Base-by-base conservation (phyloP, 192 early-diverging fungal species). In the Podila epicladia region DNA sequence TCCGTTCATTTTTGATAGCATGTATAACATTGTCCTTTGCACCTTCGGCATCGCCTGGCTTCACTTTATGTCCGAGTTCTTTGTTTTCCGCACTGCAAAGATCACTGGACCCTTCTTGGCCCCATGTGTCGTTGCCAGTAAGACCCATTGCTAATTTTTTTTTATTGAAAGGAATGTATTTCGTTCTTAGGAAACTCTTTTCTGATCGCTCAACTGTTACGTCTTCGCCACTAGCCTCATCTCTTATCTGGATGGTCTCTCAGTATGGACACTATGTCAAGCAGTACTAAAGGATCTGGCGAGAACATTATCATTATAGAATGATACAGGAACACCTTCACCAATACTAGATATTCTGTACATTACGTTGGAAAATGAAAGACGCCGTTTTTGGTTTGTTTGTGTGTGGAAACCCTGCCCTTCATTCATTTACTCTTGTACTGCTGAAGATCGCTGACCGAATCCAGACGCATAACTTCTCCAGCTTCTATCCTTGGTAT, bases 21-120 rank as follows among this genome's bases (percentile, higher is more conserved):
- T 90, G 83, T 90, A 90, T 51, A 71, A 88, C 33, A 75, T 90
- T 28, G 74, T 70, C 15, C 83, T 92, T 53, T 91, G 89, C 87
- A 91, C 93, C 12, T 94, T 91, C 62, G 88, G 87, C 15, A 92
- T 93, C 71, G 93, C 91, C 6, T 88, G 88, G 72, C 60, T 85
- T 8, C 92, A 95, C 75, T 95, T 91, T 83, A 63, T 86, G 53
- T 85, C 88, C 32, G 93, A 95, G 83, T 82, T 89, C 49, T 65
- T 92, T 35, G 83, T 91, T 12, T 95, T 90, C 87, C 77, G 77
- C 49, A 88, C 87, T 22, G 78, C 86, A 72, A 90, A 89, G 73
- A 64, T 93, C 64, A 88, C 87, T 2, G 87, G 89, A 15, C 90
- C 91, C 2, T 91, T 87, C 65, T 57, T 93, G 72, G 88, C 89